Conservation (phyloP, 208 protist genomes). For the Leishmania mexicana region DNA sequence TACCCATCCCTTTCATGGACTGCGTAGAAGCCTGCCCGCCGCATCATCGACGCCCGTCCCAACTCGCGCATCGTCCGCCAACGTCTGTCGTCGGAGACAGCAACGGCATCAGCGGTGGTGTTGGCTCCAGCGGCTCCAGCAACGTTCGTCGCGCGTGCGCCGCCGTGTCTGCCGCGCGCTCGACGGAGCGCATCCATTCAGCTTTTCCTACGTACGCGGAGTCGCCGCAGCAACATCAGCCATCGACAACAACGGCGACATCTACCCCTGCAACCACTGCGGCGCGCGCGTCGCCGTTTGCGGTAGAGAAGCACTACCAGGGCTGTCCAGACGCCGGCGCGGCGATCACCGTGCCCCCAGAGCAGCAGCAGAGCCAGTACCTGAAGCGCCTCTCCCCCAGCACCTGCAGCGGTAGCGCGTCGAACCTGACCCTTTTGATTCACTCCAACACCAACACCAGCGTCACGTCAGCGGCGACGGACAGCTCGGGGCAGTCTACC, state of each 20-base stretch:
- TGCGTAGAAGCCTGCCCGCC: slow-evolving; percentile 6
- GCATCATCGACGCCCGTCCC: background rate
- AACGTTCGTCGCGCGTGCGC: background rate
- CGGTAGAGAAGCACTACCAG: background rate
- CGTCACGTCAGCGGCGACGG: slow-evolving; percentile 15
- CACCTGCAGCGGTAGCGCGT: slow-evolving; percentile 21
- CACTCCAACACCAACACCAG: slow-evolving; percentile 22
- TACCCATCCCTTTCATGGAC: slow-evolving; percentile 7
- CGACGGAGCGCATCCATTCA: background rate
- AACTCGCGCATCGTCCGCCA: background rate
- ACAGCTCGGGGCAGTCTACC: slow-evolving; percentile 23
- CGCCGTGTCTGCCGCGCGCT: background rate
- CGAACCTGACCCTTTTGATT: slow-evolving; percentile 14
- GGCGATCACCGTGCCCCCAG: background rate
- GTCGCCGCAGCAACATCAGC: background rate
- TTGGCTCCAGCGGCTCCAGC: background rate
- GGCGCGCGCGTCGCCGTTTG: slow-evolving; percentile 6
- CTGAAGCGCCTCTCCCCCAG: slow-evolving; percentile 14
- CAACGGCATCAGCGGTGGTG: background rate
- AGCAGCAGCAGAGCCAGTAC: slow-evolving; percentile 1
- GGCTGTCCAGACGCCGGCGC: background rate
- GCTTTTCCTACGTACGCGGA: background rate
- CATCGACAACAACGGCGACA: background rate
- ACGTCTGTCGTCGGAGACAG: background rate
- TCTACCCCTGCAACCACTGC: background rate